Percentiles rank a stretch among this genome's conserved stretches.
Evolutionary conservation across 2,329 filamentous ascomycete genomes (phyloP).

Genomic region (Dothistroma pini): DNA sequence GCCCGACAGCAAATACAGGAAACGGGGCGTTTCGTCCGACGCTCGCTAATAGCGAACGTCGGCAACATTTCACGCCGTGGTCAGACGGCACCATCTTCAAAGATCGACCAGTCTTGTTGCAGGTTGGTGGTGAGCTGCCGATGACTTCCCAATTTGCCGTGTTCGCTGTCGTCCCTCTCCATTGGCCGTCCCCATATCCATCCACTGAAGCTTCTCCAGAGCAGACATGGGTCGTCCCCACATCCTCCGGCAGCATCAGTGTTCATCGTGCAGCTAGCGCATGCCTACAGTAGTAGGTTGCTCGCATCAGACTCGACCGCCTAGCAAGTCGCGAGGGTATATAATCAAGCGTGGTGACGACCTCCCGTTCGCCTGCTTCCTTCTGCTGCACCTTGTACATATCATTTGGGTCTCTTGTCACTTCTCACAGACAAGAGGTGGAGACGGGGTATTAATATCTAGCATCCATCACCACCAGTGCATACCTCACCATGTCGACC

Average conservation of each 20-base stretch:
- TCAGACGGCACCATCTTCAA: conserved; percentile 3
- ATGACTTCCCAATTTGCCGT: conserved; percentile 18
- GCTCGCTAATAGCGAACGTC: neutral
- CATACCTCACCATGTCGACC: conserved; percentile 39
- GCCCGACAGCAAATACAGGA: neutral
- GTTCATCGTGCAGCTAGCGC: conserved; percentile 11
- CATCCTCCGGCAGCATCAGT: conserved; percentile 6
- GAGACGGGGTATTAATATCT: neutral
- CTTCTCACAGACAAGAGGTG: neutral
- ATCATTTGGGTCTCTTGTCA: neutral
- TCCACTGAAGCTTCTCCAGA: conserved; percentile 1
- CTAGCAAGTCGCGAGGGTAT: conserved; percentile 9
- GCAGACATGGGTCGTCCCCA: conserved; percentile 6
- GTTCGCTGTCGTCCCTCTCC: conserved; percentile 6
- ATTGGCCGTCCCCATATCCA: conserved; percentile 20
- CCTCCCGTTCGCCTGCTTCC: conserved; percentile 4
- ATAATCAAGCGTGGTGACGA: conserved; percentile 4
- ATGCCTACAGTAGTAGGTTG: neutral
- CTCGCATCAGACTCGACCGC: conserved; percentile 6
- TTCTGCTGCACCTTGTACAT: conserved; percentile 9
- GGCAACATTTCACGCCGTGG: neutral
- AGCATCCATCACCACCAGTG: neutral
- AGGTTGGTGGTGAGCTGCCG: neutral
- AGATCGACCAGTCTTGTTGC: conserved; percentile 12
- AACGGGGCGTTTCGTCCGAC: neutral